Evolutionary conservation across 441 rosid genomes (phyloP).

Genomic region (Arabidopsis lyrata): DNA sequence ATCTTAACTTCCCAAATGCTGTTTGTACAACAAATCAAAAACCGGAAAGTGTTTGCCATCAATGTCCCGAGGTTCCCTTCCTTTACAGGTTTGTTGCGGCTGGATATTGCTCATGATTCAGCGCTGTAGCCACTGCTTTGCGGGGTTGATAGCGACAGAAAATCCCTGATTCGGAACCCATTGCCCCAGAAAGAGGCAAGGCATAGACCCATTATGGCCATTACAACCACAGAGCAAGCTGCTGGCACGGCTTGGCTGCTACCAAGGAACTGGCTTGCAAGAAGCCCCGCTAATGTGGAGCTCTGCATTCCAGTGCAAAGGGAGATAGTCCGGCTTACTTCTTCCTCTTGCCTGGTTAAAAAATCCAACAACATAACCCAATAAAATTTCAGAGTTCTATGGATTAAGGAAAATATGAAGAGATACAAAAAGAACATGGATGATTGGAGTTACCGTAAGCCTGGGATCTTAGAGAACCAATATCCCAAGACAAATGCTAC

Average conservation of each 20-base stretch:
- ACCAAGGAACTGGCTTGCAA: slow-evolving; percentile 87
- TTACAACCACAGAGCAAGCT: slow-evolving; percentile 96
- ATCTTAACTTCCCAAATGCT: slow-evolving; percentile 31
- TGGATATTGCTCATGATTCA: slow-evolving; percentile 45
- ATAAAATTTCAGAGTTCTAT: slow-evolving; percentile 4
- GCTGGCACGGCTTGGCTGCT: slow-evolving; percentile 93
- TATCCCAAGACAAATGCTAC: slow-evolving; percentile 79
- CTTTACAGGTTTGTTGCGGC: slow-evolving; percentile 21
- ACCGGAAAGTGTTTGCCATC: slow-evolving; percentile 20
- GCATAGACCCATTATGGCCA: slow-evolving; percentile 97
- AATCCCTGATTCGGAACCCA: slow-evolving; percentile 71
- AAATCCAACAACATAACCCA: slow-evolving; percentile 23
- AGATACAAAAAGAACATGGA: slow-evolving; percentile 1
- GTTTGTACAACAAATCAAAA: slow-evolving; percentile 16
- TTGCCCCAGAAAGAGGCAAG: slow-evolving; percentile 96
- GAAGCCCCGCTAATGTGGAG: slow-evolving; percentile 93
- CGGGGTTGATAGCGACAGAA: slow-evolving; percentile 51
- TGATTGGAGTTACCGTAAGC: slow-evolving; percentile 59
- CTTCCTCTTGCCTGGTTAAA: slow-evolving; percentile 78
- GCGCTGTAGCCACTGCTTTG: slow-evolving; percentile 46
- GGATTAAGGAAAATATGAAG: neutral
- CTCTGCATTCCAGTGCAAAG: slow-evolving; percentile 98
- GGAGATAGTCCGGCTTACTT: slow-evolving; percentile 83
- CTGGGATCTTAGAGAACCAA: slow-evolving; percentile 83
- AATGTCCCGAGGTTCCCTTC: slow-evolving; percentile 24